These are phyloP conservation scores for Septoria linicola DNA, from an alignment of 2,329 filamentous ascomycete species.

Conservation along the genomic window DNA sequence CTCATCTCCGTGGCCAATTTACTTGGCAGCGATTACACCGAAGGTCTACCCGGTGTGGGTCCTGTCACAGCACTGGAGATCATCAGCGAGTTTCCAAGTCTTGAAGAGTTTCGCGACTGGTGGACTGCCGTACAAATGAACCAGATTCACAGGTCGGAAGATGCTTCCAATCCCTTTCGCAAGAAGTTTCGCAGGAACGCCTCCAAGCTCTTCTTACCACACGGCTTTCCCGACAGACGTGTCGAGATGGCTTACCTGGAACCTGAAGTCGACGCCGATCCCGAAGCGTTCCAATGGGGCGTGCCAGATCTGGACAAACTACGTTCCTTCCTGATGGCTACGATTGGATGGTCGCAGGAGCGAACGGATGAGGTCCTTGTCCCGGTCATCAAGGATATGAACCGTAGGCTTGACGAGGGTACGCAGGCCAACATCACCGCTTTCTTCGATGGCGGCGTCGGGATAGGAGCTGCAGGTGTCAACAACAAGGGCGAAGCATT, in stretches of 20 bases:
- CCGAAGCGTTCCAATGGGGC: conserved; percentile 88
- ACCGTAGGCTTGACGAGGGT: conserved; percentile 79
- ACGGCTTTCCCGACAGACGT: conserved; percentile 71
- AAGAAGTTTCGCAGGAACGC: conserved; percentile 84
- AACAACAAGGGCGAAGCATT: conserved; percentile 57
- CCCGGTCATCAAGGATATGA: conserved; percentile 94
- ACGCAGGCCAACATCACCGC: conserved; percentile 96
- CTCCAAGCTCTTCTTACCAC: conserved; percentile 81
- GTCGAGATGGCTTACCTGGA: conserved; percentile 81
- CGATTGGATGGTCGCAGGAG: conserved; percentile 89
- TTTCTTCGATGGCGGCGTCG: conserved; percentile 76
- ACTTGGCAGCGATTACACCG: conserved; percentile 90
- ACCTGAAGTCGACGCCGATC: conserved; percentile 78
- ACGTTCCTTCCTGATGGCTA: conserved; percentile 80
- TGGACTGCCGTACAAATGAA: conserved; percentile 74
- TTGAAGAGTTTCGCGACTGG: conserved; percentile 82
- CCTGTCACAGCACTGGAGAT: conserved; percentile 95
- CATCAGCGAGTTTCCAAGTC: conserved; percentile 77
- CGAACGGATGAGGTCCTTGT: conserved; percentile 93
- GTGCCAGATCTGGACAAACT: conserved; percentile 88
- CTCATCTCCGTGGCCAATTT: conserved; percentile 89
- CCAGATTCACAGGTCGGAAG: conserved; percentile 59
- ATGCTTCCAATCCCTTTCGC: conserved; percentile 64
- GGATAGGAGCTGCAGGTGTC: conserved; percentile 55
- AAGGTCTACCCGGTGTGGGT: conserved; percentile 84